Percentiles rank a stretch among this genome's conserved stretches.
Conservation (phyloP, 169 alveolate genomes). For the Plasmodium cynomolgi region DNA sequence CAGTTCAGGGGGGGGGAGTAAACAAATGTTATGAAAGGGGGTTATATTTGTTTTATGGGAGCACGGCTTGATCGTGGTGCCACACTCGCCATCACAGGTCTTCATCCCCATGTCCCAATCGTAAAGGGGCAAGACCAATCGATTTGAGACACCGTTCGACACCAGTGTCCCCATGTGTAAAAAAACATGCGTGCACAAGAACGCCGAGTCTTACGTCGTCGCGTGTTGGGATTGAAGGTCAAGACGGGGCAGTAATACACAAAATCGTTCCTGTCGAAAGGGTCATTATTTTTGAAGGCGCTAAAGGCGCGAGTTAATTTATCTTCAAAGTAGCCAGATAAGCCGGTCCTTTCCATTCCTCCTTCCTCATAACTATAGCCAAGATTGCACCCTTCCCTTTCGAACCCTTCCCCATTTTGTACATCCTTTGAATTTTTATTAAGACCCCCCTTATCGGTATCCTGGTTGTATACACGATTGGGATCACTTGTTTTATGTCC, state of each 20-base stretch:
- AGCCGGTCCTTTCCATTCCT: not conserved
- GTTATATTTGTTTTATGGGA: not conserved
- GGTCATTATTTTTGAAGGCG: conserved; percentile 24
- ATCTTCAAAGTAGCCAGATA: not conserved
- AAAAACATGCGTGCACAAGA: not conserved
- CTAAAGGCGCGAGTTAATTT: conserved; percentile 1
- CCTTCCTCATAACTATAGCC: not conserved
- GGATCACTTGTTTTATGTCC: not conserved
- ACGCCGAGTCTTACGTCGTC: conserved; percentile 4
- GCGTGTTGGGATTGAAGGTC: conserved; percentile 21
- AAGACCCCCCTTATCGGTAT: not conserved
- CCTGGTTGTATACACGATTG: not conserved
- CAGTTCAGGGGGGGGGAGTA: not conserved
- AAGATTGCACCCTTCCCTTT: not conserved
- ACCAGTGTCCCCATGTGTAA: not conserved
- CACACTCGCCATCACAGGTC: not conserved
- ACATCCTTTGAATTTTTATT: not conserved
- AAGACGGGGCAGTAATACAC: conserved; percentile 55
- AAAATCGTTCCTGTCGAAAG: conserved; percentile 11
- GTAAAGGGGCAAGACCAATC: not conserved
- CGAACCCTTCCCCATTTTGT: not conserved
- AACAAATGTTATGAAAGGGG: conserved; percentile 12
- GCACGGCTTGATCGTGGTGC: not conserved
- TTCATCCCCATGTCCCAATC: not conserved
- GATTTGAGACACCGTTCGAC: not conserved